phyloP scores from a whole-genome alignment of 139 green algal genomes.

The Gonium pectorale region DNA sequence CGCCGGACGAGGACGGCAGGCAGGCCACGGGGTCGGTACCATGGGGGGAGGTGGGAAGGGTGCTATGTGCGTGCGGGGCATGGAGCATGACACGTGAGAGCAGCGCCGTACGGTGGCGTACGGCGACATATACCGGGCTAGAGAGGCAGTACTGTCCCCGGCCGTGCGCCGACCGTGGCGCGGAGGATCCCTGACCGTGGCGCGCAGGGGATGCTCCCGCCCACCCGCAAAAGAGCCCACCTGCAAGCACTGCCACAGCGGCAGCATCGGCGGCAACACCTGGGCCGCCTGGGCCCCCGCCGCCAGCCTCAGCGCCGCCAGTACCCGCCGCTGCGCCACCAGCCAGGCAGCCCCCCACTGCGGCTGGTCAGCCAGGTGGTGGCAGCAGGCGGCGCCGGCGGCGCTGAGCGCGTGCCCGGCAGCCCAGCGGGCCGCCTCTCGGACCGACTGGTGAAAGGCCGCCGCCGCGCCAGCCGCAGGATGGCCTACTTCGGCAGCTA shows the following conservation, averaged over 20 bases:
- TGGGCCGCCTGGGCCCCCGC: not conserved
- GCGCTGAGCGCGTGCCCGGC: not conserved
- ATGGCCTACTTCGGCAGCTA: too few relatives aligned
- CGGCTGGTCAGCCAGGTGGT: not conserved
- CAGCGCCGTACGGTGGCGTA: not conserved
- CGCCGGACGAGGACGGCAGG: not conserved
- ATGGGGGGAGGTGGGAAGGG: too few relatives aligned
- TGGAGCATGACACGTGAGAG: too few relatives aligned
- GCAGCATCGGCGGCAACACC: not conserved
- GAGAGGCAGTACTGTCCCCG: too few relatives aligned
- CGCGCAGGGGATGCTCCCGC: too few relatives aligned
- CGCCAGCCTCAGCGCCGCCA: not conserved
- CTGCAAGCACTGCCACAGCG: slow-evolving; percentile 11
- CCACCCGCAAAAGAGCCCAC: too few relatives aligned
- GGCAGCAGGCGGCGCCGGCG: not conserved
- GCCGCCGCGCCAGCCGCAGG: too few relatives aligned
- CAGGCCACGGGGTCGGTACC: too few relatives aligned
- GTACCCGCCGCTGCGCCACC: not conserved
- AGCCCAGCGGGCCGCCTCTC: not conserved
- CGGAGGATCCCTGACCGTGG: too few relatives aligned
- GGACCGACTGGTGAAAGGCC: not conserved
- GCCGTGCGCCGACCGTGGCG: too few relatives aligned
- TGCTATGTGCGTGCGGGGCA: too few relatives aligned
- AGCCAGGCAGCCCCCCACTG: not conserved
- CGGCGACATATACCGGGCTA: too few relatives aligned